Evolutionary conservation across 2,329 filamentous ascomycete species (phyloP).

Genomic region (Chalaropsis thielavioides): DNA sequence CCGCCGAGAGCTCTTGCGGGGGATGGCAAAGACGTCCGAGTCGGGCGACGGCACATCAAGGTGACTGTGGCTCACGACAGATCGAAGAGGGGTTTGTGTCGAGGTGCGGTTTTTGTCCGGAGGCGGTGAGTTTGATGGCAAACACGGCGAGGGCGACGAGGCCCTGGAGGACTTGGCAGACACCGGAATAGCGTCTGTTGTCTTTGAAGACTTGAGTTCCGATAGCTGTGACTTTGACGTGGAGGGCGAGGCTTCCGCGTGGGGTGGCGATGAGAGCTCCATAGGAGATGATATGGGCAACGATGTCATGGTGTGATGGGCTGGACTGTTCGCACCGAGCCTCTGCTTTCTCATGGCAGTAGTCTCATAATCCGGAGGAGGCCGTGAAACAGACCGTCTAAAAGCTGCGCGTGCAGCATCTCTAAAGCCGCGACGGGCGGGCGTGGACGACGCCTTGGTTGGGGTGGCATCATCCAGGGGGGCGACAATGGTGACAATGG

Average conservation of each 20-base stretch:
- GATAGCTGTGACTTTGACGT: neutral
- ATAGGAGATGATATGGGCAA: neutral
- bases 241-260: neutral
- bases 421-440: conserved; percentile 10
- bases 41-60: conserved; percentile 3
- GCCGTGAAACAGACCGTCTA: conserved; percentile 9
- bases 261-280: neutral
- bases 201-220: neutral
- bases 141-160: neutral
- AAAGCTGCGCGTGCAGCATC: conserved; percentile 14
- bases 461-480: neutral
- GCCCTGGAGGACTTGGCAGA: neutral
- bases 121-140: neutral
- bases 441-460: neutral
- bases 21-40: conserved; percentile 9
- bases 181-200: neutral
- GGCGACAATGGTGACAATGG: conserved; percentile 11
- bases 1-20: conserved; percentile 14
- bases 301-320: conserved; percentile 12
- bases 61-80: conserved; percentile 12
- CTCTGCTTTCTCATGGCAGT: neutral
- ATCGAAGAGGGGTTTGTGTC: neutral
- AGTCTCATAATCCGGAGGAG: conserved; percentile 7
- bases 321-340: conserved; percentile 5
- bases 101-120: neutral